These are phyloP conservation scores for Hymenotorrendiella dingleyae DNA, from an alignment of 2,329 filamentous ascomycete genomes.

Conservation along the genomic window DNA sequence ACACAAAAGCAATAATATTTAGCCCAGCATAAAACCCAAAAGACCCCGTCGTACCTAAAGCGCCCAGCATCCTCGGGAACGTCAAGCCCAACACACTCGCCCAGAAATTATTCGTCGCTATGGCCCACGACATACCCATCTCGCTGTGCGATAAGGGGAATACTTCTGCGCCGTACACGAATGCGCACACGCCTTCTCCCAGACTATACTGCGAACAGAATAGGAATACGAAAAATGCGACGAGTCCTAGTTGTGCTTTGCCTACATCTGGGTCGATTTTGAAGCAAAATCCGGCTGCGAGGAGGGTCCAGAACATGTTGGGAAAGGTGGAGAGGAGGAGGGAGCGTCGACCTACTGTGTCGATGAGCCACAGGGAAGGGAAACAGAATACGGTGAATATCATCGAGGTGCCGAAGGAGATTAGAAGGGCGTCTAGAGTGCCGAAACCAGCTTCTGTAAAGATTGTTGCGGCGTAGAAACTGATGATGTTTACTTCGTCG, in stretches of 20 bases:
- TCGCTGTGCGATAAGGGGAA: constrained; percentile 51
- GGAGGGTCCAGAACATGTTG: constrained; percentile 41
- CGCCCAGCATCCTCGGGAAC: constrained; percentile 27
- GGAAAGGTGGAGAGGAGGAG: constrained; percentile 59
- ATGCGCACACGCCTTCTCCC: constrained; percentile 54
- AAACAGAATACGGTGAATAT: constrained; percentile 60
- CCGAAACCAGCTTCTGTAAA: constrained; percentile 49
- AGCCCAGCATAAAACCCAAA: constrained; percentile 49
- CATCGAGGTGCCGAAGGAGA: constrained; percentile 57
- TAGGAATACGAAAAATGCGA: constrained; percentile 23
- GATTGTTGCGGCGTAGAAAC: constrained; percentile 56
- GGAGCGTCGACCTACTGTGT: constrained; percentile 60
- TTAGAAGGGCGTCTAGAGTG: constrained; percentile 46
- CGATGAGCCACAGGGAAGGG: constrained; percentile 59
- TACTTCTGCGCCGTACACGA: constrained; percentile 62
- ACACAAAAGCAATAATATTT: constrained; percentile 38
- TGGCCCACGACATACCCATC: constrained; percentile 55
- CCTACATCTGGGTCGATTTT: constrained; percentile 44
- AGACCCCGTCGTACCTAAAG: constrained; percentile 32
- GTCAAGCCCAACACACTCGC: constrained; percentile 32
- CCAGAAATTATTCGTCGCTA: constrained; percentile 46
- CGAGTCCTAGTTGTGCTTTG: constrained; percentile 30
- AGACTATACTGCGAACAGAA: constrained; percentile 45
- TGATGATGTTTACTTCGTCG: constrained; percentile 47
- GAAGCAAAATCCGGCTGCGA: constrained; percentile 42